Evolutionary conservation across 169 alveolate species (phyloP), one percentile per base, ranked within the genome.

Genomic region (Plasmodium gonderi): DNA sequence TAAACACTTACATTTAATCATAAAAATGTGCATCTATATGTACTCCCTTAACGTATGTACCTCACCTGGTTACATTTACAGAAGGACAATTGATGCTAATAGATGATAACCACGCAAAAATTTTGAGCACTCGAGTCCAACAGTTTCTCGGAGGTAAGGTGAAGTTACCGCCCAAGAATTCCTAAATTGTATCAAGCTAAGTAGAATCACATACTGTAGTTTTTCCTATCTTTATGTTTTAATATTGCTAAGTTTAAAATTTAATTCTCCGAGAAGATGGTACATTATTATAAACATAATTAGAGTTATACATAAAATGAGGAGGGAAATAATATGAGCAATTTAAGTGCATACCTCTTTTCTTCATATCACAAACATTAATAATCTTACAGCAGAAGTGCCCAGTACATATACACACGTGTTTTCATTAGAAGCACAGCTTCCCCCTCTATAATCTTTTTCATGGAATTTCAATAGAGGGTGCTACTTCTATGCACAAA

Each of bases 51-150:
- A 26, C 31, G 0, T 29, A n/a, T 31, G 14, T 11, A 17, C 69
- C 31, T 54, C 72, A 60, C 6, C 14, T 60, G 26, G 40, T 60
- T 60, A 23, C 40, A 20, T 7, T 4, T 31, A 23, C 69, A 80
- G 91, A 60, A 65, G 91, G 91, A n/a, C 79, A 80, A 31, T 31
- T 80, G 26, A 67, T 80, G 80, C 38, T 80, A 33, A 64, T 80
- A 12, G 49, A 33, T 40, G 47, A 33, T 23, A 67, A 80, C 79
- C 65, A 80, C 2, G 44, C 79, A 6, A 64, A 80, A 65, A 38
- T 40, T 60, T 33, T 80, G 42, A 31, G 36, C 49, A 65, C 33
- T 36, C 40, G 49, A 80, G 79, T 80, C 23, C 20, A 80, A 14
- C 45, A 80, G 79, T 80, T 80, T 45, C 91, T 80, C 42, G 79